phyloP scores from a whole-genome alignment of 2,329 filamentous ascomycete species.

The Venturia effusa region DNA sequence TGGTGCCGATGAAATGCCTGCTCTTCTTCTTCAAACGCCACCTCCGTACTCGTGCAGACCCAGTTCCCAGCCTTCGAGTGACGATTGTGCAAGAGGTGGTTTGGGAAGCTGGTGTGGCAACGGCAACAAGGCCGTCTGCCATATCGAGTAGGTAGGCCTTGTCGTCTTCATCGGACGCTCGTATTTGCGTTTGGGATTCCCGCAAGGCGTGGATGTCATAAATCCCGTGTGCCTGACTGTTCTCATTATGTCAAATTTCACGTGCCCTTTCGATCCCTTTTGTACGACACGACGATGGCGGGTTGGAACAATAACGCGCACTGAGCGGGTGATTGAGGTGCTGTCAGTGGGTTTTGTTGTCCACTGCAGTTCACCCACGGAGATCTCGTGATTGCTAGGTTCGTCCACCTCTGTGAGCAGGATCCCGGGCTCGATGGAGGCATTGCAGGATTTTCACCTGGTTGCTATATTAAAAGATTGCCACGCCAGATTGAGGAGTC shows the following conservation, averaged over 20 bases:
- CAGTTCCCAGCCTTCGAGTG: background rate
- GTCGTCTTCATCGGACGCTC: background rate
- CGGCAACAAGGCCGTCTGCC: background rate
- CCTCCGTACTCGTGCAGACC: background rate
- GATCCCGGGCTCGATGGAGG: background rate
- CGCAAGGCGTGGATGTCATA: background rate
- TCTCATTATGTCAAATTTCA: background rate
- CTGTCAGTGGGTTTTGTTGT: background rate
- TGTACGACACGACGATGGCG: background rate
- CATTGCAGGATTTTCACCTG: background rate
- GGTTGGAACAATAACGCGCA: background rate
- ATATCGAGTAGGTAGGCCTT: background rate
- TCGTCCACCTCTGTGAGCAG: background rate
- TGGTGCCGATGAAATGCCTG: too few species aligned
- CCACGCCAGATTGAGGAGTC: background rate
- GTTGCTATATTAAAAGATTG: background rate
- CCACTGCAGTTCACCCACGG: background rate
- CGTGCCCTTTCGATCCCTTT: background rate
- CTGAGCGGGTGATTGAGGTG: background rate
- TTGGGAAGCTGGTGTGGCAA: background rate
- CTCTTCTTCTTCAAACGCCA: background rate
- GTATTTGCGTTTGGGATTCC: background rate
- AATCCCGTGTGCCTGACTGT: background rate
- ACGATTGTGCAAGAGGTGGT: background rate
- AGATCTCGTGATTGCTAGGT: background rate